Evolutionary conservation across 2,329 filamentous ascomycete genomes (phyloP).

Genomic region (Leptographium flavum): DNA sequence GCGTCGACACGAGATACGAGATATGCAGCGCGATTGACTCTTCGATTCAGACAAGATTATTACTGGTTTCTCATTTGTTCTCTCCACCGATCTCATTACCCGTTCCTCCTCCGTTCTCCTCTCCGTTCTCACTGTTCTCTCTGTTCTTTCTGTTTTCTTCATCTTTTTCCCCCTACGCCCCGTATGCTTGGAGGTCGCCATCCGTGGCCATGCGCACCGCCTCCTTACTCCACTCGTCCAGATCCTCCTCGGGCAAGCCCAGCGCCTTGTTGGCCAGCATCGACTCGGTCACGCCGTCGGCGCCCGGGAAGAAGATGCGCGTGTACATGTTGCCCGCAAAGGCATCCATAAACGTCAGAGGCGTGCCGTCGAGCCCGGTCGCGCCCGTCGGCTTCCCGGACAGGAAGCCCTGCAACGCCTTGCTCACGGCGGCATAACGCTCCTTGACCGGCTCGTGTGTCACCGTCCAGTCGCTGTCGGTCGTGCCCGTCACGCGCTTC

Average conservation of each 20-base stretch:
- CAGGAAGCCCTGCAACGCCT: conserved; percentile 27
- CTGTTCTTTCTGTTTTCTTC: too few species aligned
- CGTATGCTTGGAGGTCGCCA: background rate
- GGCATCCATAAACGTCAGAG: conserved; percentile 24
- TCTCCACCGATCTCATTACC: too few species aligned
- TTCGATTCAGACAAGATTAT: too few species aligned
- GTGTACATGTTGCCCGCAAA: conserved; percentile 39
- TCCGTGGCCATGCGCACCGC: conserved; percentile 29
- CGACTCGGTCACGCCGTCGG: conserved; percentile 25
- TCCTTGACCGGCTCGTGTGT: conserved; percentile 28
- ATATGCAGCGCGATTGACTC: too few species aligned
- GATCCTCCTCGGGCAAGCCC: conserved; percentile 40
- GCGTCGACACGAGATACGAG: too few species aligned
- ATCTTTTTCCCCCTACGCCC: background rate
- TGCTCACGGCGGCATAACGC: conserved; percentile 33
- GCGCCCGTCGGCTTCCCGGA: conserved; percentile 4
- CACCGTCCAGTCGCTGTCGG: conserved; percentile 46
- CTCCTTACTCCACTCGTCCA: conserved; percentile 39
- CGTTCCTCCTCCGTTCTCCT: too few species aligned
- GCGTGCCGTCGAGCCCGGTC: conserved; percentile 12
- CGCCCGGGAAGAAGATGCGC: conserved; percentile 33
- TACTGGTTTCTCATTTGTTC: too few species aligned
- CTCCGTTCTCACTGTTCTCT: too few species aligned
- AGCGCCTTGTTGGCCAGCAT: conserved; percentile 35
- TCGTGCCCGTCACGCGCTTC: conserved; percentile 41